These are phyloP conservation scores for Podospora comata DNA, from an alignment of 495 filamentous ascomycete species.

Conservation along the genomic window DNA sequence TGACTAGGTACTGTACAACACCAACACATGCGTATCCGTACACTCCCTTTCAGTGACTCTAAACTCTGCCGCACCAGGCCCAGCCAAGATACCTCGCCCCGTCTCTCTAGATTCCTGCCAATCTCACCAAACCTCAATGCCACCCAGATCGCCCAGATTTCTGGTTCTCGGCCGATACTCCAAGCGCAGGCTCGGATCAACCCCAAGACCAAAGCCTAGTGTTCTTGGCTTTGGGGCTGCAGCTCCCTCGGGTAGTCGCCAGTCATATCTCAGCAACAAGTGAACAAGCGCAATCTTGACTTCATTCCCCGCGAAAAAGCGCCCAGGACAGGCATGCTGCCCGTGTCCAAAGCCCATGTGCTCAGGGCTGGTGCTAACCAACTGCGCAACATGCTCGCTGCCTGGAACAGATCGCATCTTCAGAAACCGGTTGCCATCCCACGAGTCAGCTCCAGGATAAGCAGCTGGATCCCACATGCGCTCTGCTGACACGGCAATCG, in stretches of 20 bases:
- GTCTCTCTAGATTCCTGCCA: no score
- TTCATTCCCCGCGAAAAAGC: constrained; percentile 43
- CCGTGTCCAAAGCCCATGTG: constrained; percentile 43
- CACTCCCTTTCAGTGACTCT: no score
- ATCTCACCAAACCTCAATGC: neutral
- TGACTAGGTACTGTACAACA: no score
- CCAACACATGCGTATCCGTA: no score
- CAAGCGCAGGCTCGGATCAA: constrained; percentile 20
- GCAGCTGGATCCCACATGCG: constrained; percentile 39
- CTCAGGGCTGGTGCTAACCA: constrained; percentile 43
- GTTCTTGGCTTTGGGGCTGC: constrained; percentile 6
- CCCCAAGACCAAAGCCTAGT: constrained; percentile 15
- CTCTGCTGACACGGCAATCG: constrained; percentile 35
- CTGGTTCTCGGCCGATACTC: constrained; percentile 13
- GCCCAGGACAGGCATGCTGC: constrained; percentile 40
- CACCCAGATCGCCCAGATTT: constrained; percentile 7
- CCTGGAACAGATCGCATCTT: constrained; percentile 38
- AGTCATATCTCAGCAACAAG: constrained; percentile 41
- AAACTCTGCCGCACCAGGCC: no score
- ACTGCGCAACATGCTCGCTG: constrained; percentile 42
- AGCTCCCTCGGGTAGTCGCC: constrained; percentile 25
- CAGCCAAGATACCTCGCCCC: no score
- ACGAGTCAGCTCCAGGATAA: constrained; percentile 44
- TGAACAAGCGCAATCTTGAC: constrained; percentile 37
- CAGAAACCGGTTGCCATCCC: constrained; percentile 49